Evolutionary conservation across 2,329 filamentous ascomycete genomes (phyloP), one percentile per base, ranked within the genome.

Genomic region (Alternaria infectoria): DNA sequence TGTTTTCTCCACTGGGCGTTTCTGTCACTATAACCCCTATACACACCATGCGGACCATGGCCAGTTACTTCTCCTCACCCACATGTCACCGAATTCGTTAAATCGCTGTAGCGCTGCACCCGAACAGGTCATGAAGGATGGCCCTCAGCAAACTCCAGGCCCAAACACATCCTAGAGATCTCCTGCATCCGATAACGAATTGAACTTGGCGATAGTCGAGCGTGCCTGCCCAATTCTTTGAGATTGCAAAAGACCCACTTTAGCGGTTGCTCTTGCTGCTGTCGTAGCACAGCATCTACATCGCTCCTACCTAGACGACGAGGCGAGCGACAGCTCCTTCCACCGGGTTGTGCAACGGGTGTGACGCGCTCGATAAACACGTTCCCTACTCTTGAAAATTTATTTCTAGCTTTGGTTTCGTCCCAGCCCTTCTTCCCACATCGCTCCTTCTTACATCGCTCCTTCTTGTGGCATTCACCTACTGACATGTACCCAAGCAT

Each of bases 401-500:
- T 32, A 23, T 40, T 32, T 62, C 36, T 17, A 21, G 10, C n/a
- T 17, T 25, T 45, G 7, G 13, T 15, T 13, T 45, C 51, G 13
- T 52, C 49, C 19, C 49, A 32, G 13, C 17, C 49, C 49, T 5
- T 32, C 13, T 55, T 26, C 36, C 19, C 15, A 47, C n/a, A n/a
- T n/a, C n/a, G n/a, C n/a, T n/a, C n/a, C n/a, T n/a, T n/a, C n/a
- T n/a, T n/a, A n/a, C 28, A 2, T 36, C 21, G 3, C 6, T 43
- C 2, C 2, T 21, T 17, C 13, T 19, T 19, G 9, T n/a, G 23
- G 2, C 11, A 15, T 12, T 8, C n/a, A n/a, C 25, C 36, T 46
- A 25, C 12, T 3, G 21, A 30, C 32, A 44, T 43, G 11, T 32
- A 17, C 17, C 21, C 17, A 43, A 57, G 7, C 10, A 70, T 71